Base-by-base conservation (phyloP, 2,329 filamentous ascomycete species). In the Bipolaris gigantea region DNA sequence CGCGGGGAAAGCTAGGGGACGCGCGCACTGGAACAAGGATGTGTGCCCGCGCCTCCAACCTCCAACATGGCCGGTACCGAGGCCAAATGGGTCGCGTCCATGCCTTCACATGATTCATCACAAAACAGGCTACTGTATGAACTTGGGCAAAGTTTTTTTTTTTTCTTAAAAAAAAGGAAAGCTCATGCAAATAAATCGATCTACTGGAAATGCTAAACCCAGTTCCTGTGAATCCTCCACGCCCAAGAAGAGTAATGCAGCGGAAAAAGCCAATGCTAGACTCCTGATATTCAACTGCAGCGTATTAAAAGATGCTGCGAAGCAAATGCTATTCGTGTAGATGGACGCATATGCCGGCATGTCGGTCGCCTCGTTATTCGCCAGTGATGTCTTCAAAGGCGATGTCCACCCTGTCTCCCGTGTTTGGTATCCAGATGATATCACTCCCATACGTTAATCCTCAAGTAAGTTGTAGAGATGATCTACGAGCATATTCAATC, bases 181-280 rank as follows among this genome's bases (percentile, higher is more conserved):
- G 43, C 13, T 30, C 41, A 61, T 63, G 60, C 61, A 62, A 62
- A 56, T 57, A 60, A 60, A 61, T 57, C 63, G 61, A 63, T 69
- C 66, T 67, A 70, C 70, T 61, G 61, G 59, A 56, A 65, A 66
- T 63, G 63, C 59, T 59, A 62, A 66, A 47, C 56, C 54, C 61
- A 61, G 56, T 50, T 55, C 63, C 59, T 55, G 58, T 58, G 56
- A 60, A 51, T 56, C 60, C 59, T 61, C 60, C 57, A 54, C 66
- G 67, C 64, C 65, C 59, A 70, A 69, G 62, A 65, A 71, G 62
- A 64, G 52, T 55, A 55, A 47, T 55, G 52, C 48, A 63, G 62
- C 63, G 60, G 51, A 59, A 63, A 57, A 63, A 53, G 44, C 58
- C 56, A 60, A 50, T 55, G 59, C 55, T 50, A 49, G 56, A 55